Conservation (phyloP, 768 basidiomycete genomes). For the Lyophyllum decastes region DNA sequence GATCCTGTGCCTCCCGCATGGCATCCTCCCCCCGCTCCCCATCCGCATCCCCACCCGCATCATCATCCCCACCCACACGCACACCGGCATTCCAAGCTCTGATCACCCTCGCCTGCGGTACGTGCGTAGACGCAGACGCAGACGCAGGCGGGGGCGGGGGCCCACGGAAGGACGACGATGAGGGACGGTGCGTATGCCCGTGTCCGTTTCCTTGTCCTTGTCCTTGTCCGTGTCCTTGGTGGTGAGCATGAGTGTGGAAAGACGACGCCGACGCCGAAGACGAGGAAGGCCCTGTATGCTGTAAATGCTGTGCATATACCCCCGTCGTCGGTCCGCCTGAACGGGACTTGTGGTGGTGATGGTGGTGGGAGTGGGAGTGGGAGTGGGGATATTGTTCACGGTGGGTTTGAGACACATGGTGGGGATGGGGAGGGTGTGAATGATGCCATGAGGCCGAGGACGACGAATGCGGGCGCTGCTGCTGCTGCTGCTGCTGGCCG, state of each 20-base stretch:
- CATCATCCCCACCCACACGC: background rate
- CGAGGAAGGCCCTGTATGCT: background rate
- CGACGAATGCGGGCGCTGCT: conserved; percentile 1
- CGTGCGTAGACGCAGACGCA: background rate
- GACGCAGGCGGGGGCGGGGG: background rate
- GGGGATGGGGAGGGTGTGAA: background rate
- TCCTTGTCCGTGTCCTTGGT: background rate
- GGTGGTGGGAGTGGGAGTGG: background rate
- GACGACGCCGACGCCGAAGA: background rate
- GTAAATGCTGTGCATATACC: too few species aligned
- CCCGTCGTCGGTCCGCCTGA: too few species aligned
- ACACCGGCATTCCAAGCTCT: conserved; percentile 8
- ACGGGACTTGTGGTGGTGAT: background rate
- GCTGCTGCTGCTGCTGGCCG: conserved; percentile 6
- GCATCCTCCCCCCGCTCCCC: background rate
- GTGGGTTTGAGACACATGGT: too few species aligned
- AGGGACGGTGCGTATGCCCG: background rate
- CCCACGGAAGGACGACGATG: background rate
- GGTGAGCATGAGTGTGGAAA: background rate
- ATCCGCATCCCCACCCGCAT: background rate
- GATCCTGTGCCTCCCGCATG: too few species aligned
- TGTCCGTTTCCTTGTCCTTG: too few species aligned
- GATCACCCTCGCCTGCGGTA: background rate
- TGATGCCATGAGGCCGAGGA: background rate
- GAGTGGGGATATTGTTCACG: background rate